Evolutionary conservation across 2,329 filamentous ascomycete genomes (phyloP).

Genomic region (Pestalotiopsis sp.): DNA sequence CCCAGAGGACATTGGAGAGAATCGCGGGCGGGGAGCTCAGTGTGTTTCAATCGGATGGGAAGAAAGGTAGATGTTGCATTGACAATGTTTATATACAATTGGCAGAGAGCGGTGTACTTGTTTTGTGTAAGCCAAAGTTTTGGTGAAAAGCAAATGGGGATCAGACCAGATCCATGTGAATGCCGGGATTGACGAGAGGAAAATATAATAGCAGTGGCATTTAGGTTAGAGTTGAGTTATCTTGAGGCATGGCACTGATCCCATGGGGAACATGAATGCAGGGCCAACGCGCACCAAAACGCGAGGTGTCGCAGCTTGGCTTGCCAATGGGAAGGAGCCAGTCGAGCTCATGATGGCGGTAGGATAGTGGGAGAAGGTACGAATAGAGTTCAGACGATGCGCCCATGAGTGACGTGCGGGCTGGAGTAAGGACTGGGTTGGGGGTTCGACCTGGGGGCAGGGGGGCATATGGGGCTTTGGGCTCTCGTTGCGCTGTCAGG

Average conservation of each 20-base stretch:
- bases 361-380: not conserved
- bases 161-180: not conserved
- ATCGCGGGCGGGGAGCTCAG: not conserved
- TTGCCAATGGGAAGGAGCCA: not conserved
- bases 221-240: not conserved
- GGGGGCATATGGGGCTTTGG: not conserved
- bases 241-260: not conserved
- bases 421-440: not conserved
- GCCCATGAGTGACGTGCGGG: not conserved
- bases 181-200: not conserved
- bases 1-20: not conserved
- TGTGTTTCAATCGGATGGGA: not conserved
- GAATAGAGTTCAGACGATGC: not conserved
- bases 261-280: not conserved
- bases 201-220: not conserved
- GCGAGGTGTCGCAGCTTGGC: not conserved
- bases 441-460: not conserved
- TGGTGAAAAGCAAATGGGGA: not conserved
- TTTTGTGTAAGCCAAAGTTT: not conserved
- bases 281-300: not conserved
- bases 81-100: not conserved
- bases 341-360: not conserved
- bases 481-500: not conserved
- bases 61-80: not conserved
- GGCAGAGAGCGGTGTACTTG: not conserved